phyloP scores from a whole-genome alignment of 148 eudicot species.

The Rhododendron williamsianum region DNA sequence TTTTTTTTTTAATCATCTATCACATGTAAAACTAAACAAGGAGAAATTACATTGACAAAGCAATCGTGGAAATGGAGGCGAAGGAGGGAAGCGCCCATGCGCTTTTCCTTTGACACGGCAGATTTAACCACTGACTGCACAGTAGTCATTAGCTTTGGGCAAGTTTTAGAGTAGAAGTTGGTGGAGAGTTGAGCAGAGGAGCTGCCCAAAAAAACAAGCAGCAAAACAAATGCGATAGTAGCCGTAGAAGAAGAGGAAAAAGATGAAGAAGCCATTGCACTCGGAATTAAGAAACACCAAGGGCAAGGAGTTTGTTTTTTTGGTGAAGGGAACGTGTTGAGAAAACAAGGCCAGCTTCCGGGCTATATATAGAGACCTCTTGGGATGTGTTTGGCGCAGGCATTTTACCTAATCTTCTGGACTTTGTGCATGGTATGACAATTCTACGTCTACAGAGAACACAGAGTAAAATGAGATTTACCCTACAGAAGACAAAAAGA shows the following conservation, averaged over 20 bases:
- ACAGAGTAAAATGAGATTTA: neutral
- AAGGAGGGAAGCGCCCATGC: conserved; percentile 48
- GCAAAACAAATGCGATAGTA: neutral
- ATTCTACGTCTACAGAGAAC: neutral
- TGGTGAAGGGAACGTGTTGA: neutral
- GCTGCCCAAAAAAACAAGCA: conserved; percentile 8
- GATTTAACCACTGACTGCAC: conserved; percentile 9
- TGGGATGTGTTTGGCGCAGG: conserved; percentile 1
- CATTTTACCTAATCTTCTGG: conserved; percentile 14
- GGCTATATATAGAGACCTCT: neutral
- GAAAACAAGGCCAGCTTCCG: neutral
- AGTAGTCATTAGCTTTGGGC: conserved; percentile 7
- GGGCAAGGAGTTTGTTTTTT: too few species aligned
- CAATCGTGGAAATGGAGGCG: conserved; percentile 46
- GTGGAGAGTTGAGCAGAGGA: conserved; percentile 19
- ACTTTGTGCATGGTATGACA: conserved; percentile 9
- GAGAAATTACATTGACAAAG: conserved; percentile 29
- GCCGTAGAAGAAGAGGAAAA: neutral
- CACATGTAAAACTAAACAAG: neutral
- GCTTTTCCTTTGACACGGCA: conserved; percentile 34
- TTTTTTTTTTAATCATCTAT: neutral
- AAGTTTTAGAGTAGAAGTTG: conserved; percentile 19
- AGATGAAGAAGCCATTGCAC: conserved; percentile 17
- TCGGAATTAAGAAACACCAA: neutral
- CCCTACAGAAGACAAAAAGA: too few species aligned